phyloP scores from a whole-genome alignment of 768 basidiomycete species.

The Macrolepiota fuliginosa region DNA sequence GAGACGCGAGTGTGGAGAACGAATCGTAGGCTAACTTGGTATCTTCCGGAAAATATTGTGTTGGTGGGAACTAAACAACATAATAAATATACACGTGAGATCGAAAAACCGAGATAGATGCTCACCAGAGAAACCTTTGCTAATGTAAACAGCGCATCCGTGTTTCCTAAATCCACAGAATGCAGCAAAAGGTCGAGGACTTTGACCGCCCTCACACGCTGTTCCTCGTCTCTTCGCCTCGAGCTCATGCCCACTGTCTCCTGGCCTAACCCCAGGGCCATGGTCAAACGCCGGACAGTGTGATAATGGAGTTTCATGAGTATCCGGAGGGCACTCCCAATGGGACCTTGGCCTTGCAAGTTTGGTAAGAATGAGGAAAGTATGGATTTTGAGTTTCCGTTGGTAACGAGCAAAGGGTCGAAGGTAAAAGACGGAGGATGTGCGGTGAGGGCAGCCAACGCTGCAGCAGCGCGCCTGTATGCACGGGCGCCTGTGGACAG shows the following conservation, averaged over 20 bases:
- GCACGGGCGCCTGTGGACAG: slow-evolving; percentile 57
- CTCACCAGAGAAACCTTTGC: slow-evolving; percentile 67
- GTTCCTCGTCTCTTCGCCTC: slow-evolving; percentile 63
- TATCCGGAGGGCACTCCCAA: slow-evolving; percentile 70
- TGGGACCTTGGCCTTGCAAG: slow-evolving; percentile 73
- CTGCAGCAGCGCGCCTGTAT: slow-evolving; percentile 71
- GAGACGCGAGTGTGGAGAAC: slow-evolving; percentile 58
- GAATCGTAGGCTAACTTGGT: slow-evolving; percentile 62
- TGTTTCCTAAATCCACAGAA: slow-evolving; percentile 75
- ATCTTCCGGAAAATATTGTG: slow-evolving; percentile 57
- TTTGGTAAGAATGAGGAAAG: slow-evolving; percentile 68
- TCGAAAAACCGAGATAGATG: not conserved
- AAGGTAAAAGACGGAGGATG: slow-evolving; percentile 54
- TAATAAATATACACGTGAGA: not conserved
- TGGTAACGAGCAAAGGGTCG: slow-evolving; percentile 46
- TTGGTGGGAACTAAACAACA: slow-evolving; percentile 66
- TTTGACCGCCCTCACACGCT: slow-evolving; percentile 71
- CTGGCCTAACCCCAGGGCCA: slow-evolving; percentile 38
- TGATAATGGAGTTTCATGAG: slow-evolving; percentile 63
- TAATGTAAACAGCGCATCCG: slow-evolving; percentile 68
- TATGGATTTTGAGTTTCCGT: slow-evolving; percentile 46
- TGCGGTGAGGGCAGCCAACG: slow-evolving; percentile 63
- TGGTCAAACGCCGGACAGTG: slow-evolving; percentile 34
- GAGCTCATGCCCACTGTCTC: slow-evolving; percentile 37
- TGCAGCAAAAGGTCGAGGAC: slow-evolving; percentile 79